Evolutionary conservation across 768 basidiomycete genomes (phyloP).

Genomic region (Leucocoprinus birnbaumii): DNA sequence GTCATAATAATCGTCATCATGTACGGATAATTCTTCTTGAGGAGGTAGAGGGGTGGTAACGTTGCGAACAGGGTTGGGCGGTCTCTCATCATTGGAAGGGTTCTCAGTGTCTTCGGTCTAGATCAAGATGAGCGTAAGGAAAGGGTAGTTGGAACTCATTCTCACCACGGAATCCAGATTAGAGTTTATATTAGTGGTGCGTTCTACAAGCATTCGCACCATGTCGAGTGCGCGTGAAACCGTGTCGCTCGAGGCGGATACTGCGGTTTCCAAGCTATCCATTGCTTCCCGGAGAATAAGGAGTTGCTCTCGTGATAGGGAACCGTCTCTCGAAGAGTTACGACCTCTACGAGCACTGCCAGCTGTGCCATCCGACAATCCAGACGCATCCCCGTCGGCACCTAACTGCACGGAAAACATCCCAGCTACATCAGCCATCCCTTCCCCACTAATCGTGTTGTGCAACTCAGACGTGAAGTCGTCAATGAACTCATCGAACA

Average conservation of each 20-base stretch:
- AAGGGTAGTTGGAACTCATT: neutral
- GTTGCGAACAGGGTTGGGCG: slow-evolving; percentile 5
- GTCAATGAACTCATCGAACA: slow-evolving; percentile 6
- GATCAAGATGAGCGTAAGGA: neutral
- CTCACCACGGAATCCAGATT: neutral
- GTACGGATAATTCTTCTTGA: too few relatives aligned
- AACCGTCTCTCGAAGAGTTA: neutral
- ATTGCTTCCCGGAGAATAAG: slow-evolving; percentile 5
- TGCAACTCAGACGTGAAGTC: neutral
- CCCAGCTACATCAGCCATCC: neutral
- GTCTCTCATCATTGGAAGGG: neutral
- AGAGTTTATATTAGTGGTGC: neutral
- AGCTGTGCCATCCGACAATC: neutral
- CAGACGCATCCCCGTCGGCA: neutral
- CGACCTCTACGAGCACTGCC: neutral
- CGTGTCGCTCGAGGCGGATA: slow-evolving; percentile 3
- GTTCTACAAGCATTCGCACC: slow-evolving; percentile 5
- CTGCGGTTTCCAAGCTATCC: slow-evolving; percentile 6
- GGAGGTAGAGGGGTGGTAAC: too few relatives aligned
- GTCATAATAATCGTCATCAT: slow-evolving; percentile 18
- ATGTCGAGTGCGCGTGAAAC: slow-evolving; percentile 1
- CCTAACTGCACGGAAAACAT: slow-evolving; percentile 5
- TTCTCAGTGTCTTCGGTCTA: neutral
- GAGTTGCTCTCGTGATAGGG: neutral
- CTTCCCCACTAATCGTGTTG: neutral